These are phyloP conservation scores for Alectoria sarmentosa DNA, from an alignment of 495 filamentous ascomycete species.

Conservation along the genomic window DNA sequence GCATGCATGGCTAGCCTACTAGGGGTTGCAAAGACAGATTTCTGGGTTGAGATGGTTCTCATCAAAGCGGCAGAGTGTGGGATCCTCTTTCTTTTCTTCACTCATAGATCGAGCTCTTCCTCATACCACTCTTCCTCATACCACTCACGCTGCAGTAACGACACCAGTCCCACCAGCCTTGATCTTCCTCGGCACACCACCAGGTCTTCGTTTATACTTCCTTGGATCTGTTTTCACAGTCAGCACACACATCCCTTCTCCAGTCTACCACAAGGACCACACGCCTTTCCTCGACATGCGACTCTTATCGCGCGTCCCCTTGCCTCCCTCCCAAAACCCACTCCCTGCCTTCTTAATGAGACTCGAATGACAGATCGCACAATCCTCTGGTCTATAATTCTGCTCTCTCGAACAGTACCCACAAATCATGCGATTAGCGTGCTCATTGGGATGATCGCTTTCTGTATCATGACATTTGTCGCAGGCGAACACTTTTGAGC, in stretches of 20 bases:
- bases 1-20: neutral
- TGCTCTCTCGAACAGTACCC: slow-evolving; percentile 79
- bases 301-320: slow-evolving; percentile 65
- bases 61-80: neutral
- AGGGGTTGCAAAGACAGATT: neutral
- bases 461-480: slow-evolving; percentile 75
- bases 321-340: slow-evolving; percentile 91
- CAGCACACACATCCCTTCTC: neutral
- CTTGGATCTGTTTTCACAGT: slow-evolving; percentile 36
- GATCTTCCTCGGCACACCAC: slow-evolving; percentile 30
- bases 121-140: too few species aligned
- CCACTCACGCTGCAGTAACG: neutral
- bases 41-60: neutral
- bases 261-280: neutral
- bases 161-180: neutral
- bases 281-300: slow-evolving; percentile 63
- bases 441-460: slow-evolving; percentile 69
- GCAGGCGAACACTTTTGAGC: slow-evolving; percentile 66
- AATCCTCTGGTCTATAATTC: slow-evolving; percentile 73
- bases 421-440: slow-evolving; percentile 82
- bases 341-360: slow-evolving; percentile 63
- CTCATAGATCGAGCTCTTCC: too few species aligned
- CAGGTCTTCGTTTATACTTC: slow-evolving; percentile 52
- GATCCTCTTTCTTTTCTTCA: neutral
- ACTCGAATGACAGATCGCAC: slow-evolving; percentile 64